Evolutionary conservation across 2,329 filamentous ascomycete genomes (phyloP).

Genomic region (Pseudopyricularia cyperi): DNA sequence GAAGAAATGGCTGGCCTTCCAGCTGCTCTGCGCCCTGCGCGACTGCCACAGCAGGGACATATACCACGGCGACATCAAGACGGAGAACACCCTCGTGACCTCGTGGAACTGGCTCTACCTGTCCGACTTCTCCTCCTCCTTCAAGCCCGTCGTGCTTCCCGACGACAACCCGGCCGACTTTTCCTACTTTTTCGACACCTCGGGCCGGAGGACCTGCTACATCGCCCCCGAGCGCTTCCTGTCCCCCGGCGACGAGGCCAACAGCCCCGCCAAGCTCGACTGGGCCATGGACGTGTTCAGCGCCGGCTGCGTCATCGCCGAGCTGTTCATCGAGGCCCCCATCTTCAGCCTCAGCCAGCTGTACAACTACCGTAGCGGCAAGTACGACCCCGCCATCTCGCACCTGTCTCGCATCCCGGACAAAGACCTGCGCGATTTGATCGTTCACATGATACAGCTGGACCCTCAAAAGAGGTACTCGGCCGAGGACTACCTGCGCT

Average conservation of each 20-base stretch:
- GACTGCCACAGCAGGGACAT: conserved; percentile 84
- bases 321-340: conserved; percentile 86
- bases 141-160: conserved; percentile 86
- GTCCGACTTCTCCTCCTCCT: conserved; percentile 91
- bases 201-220: conserved; percentile 84
- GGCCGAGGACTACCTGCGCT: conserved; percentile 84
- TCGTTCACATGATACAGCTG: conserved; percentile 90
- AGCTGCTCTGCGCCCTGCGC: conserved; percentile 79
- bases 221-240: conserved; percentile 88
- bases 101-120: conserved; percentile 99
- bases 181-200: conserved; percentile 94
- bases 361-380: conserved; percentile 83
- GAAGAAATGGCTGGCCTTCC: conserved; percentile 97
- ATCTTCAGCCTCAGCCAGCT: conserved; percentile 97
- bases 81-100: conserved; percentile 90
- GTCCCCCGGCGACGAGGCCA: conserved; percentile 51
- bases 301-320: conserved; percentile 89
- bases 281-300: conserved; percentile 99
- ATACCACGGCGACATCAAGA: conserved; percentile 97
- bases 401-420: conserved; percentile 81
- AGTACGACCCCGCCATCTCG: conserved; percentile 76
- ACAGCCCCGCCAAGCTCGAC: conserved; percentile 45
- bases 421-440: conserved; percentile 72
- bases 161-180: conserved; percentile 97
- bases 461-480: conserved; percentile 86